phyloP scores from a whole-genome alignment of 768 basidiomycete genomes.

The Zangia roseola region DNA sequence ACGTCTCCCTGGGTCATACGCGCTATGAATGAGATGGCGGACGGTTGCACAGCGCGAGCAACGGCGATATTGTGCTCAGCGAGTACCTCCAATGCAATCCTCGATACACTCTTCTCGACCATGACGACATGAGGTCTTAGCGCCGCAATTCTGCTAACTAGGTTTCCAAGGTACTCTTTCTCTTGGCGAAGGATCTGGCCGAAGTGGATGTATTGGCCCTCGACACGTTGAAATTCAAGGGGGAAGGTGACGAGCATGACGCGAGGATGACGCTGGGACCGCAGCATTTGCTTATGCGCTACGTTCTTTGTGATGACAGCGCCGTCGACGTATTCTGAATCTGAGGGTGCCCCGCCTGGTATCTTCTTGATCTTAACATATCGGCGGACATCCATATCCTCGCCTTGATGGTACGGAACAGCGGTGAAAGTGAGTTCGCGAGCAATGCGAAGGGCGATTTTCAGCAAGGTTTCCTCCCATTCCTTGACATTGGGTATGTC shows the following conservation, averaged over 20 bases:
- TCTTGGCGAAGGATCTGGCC: constrained; percentile 90
- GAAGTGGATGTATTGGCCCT: constrained; percentile 91
- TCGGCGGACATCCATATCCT: constrained; percentile 91
- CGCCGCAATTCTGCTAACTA: constrained; percentile 87
- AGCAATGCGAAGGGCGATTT: constrained; percentile 81
- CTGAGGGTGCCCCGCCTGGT: constrained; percentile 86
- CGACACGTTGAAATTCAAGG: constrained; percentile 87
- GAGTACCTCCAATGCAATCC: constrained; percentile 85
- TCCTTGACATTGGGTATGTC: constrained; percentile 77
- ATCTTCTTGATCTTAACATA: constrained; percentile 99
- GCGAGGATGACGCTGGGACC: constrained; percentile 78
- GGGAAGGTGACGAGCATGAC: constrained; percentile 97
- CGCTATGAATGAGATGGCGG: constrained; percentile 85
- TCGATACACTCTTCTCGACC: constrained; percentile 88
- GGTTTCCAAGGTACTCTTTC: constrained; percentile 86
- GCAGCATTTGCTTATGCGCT: constrained; percentile 92
- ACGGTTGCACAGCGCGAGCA: constrained; percentile 83
- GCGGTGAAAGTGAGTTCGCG: constrained; percentile 79
- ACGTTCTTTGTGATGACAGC: constrained; percentile 98
- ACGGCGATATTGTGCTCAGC: constrained; percentile 85
- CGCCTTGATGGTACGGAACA: constrained; percentile 71
- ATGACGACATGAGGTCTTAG: constrained; percentile 90
- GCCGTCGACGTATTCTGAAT: constrained; percentile 97
- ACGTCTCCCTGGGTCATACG: constrained; percentile 94
- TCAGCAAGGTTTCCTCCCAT: constrained; percentile 86